These are phyloP conservation scores for Xylaria sp. DNA, from an alignment of 2,329 filamentous ascomycete species.

Conservation along the genomic window DNA sequence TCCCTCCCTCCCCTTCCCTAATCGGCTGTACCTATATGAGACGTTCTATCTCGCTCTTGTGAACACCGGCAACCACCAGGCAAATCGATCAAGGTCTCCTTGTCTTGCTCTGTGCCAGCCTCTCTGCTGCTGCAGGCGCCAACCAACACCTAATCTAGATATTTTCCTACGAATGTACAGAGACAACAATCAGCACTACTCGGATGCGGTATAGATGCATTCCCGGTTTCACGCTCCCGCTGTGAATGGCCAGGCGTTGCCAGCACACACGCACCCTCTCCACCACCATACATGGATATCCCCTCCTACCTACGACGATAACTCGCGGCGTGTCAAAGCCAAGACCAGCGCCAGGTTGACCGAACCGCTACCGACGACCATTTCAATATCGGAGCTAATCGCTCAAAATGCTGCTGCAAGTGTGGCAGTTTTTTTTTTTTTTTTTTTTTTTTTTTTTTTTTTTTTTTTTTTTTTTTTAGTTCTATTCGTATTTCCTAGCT, in stretches of 20 bases:
- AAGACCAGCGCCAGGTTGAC: constrained; percentile 21
- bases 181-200: constrained; percentile 31
- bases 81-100: constrained; percentile 3
- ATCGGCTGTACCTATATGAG: neutral
- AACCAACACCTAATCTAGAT: constrained; percentile 22
- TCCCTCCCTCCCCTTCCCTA: neutral
- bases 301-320: constrained; percentile 22
- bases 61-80: neutral
- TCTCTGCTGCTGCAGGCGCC: constrained; percentile 25
- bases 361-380: constrained; percentile 20
- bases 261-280: constrained; percentile 38
- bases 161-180: constrained; percentile 9
- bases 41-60: constrained; percentile 1
- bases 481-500: neutral
- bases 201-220: constrained; percentile 31
- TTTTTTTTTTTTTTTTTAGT: neutral
- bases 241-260: constrained; percentile 35
- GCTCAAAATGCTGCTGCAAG: constrained; percentile 18
- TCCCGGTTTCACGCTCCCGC: constrained; percentile 23
- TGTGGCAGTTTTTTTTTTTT: constrained; percentile 4
- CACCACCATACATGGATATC: constrained; percentile 35
- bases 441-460: neutral
- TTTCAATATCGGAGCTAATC: constrained; percentile 4
- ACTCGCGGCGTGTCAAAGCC: constrained; percentile 26
- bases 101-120: constrained; percentile 19